Conservation (phyloP, 257 asterid species). For the Solanum ahanhuiri region DNA sequence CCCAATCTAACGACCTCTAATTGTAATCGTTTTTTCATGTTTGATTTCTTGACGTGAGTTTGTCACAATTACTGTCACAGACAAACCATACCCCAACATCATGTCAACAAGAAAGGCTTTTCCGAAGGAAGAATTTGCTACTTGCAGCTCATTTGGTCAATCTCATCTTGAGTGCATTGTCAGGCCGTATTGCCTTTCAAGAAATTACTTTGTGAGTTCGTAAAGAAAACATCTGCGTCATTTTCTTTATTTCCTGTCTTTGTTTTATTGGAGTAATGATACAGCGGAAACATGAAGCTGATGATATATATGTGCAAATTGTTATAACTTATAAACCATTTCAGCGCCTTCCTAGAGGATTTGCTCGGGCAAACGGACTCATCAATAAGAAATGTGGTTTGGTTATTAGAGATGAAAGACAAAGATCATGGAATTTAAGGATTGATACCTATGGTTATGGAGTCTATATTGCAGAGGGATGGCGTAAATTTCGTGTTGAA, state of each 20-base stretch:
- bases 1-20: not conserved
- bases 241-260: not conserved
- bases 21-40: not conserved
- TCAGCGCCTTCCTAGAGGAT: not conserved
- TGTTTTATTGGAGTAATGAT: not conserved
- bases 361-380: not conserved
- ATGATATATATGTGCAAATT: not conserved
- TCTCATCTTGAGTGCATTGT: not conserved
- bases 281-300: not conserved
- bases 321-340: not conserved
- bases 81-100: not conserved
- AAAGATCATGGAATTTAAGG: not conserved
- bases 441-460: not conserved
- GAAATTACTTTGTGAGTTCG: not conserved
- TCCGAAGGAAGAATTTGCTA: not conserved
- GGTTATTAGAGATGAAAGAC: not conserved
- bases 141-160: not conserved
- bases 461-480: not conserved
- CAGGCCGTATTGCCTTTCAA: not conserved
- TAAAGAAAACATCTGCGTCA: not conserved
- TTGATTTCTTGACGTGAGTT: not conserved
- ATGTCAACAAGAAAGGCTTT: not conserved
- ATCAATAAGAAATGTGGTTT: not conserved
- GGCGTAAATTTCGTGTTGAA: not conserved
- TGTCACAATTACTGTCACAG: not conserved